A percentile compares a stretch with the other conserved stretches of the same genome.
Evolutionary conservation across 768 basidiomycete genomes (phyloP).

Genomic region (Russula virescens): DNA sequence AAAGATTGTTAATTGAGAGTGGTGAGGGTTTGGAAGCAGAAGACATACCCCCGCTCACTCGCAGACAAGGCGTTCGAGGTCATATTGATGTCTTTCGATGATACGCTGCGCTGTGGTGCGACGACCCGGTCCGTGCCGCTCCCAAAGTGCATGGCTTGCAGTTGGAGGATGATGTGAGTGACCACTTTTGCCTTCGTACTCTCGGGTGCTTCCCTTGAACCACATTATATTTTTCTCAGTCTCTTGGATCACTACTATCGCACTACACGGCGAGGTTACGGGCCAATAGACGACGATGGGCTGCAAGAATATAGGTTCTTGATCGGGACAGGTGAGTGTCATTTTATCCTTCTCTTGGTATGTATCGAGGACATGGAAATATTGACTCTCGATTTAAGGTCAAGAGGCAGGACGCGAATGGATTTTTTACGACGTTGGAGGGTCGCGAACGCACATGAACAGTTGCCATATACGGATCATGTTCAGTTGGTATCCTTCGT

Average conservation of each 20-base stretch:
- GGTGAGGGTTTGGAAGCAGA: no score
- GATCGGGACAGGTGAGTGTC: slow-evolving; percentile 59
- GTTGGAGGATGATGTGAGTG: slow-evolving; percentile 68
- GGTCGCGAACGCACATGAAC: slow-evolving; percentile 49
- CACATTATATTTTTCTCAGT: not conserved
- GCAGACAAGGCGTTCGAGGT: slow-evolving; percentile 55
- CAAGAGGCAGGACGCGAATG: no score
- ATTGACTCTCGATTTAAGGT: not conserved
- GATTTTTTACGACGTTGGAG: no score
- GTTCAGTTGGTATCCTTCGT: no score
- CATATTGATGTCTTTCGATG: slow-evolving; percentile 54
- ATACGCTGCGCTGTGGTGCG: slow-evolving; percentile 64
- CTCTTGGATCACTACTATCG: slow-evolving; percentile 11
- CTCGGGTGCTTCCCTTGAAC: not conserved
- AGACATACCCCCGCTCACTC: no score
- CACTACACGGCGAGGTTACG: slow-evolving; percentile 10
- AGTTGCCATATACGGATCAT: not conserved
- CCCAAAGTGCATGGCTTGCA: slow-evolving; percentile 42
- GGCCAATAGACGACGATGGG: slow-evolving; percentile 71
- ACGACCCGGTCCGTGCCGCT: slow-evolving; percentile 56
- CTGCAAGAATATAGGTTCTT: slow-evolving; percentile 68
- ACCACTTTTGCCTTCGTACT: not conserved
- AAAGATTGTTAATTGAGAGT: no score
- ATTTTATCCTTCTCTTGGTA: not conserved
- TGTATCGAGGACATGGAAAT: not conserved